Evolutionary conservation across 768 basidiomycete genomes (phyloP), one percentile per base, ranked within the genome.

Genomic region (Kwoniella botswanensis): DNA sequence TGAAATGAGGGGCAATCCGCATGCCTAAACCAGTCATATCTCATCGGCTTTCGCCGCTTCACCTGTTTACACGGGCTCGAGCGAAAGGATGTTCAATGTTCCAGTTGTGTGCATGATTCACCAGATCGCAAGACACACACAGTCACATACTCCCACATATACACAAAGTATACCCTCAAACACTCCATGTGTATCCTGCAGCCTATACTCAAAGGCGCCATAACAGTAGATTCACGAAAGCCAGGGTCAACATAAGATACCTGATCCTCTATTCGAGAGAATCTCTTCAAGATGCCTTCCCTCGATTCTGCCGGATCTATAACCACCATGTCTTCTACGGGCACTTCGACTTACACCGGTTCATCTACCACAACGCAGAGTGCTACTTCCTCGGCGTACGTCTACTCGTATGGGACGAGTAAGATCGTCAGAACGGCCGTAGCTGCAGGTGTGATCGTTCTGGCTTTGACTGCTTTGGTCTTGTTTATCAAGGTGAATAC

Each of bases 341-440:
- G 35, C 6, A 26, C 42, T 46, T 29, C 65, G 12, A 65, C 41
- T n/a, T 53, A 24, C 1, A 21, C 41, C 22, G 35, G 35, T 35
- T 21, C 41, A 42, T n/a, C 65, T 24, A 50, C 66, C 26, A 22
- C 12, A 4, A 15, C 67, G 1, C 50, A 65, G 9, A 56, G 42
- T 43, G 35, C 72, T 4, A 60, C 68, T 5, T 35, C 60, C 4
- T 65, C 75, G 29, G 43, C 62, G 24, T 70, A 65, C 35, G 65
- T 72, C 2, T 75, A 67, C 41, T 65, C 52, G 29, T 80, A 75
- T 63, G 71, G 65, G 15, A 80, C 76, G 15, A 74, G 71, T 35
- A 76, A 76, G 50, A 80, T 80, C 55, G 74, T 80, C n/a, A 71
- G 74, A 41, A 73, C 75, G 35, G 74, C 79, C 22, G 72, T 80